Base-by-base conservation (phyloP, 495 filamentous ascomycete genomes). In the Trichoderma parareesei region DNA sequence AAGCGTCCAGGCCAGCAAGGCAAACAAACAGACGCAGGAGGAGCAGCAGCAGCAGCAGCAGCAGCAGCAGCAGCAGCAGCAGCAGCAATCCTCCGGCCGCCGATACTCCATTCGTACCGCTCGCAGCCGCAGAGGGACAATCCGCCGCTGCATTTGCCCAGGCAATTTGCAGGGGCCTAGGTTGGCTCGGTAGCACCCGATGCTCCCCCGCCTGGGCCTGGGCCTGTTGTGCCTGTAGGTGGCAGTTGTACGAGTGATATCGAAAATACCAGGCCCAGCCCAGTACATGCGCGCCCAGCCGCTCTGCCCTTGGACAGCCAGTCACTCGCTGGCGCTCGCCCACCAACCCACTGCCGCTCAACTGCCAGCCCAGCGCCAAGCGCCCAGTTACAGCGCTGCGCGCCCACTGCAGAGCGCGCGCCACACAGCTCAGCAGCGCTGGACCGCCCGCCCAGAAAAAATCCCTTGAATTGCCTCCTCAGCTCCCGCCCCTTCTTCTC, bases 401-500 rank as follows among this genome's bases (percentile, higher is more conserved):
- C 27, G 53, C 53, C 33, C 53, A 57, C 27, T 35, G 53, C 53
- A 37, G 53, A 10, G 53, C 53, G 53, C 53, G 53, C 53, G 53
- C 53, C 53, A 57, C 53, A 27, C 27, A 27, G 27, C 27, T 27
- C 27, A 27, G 27, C 27, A 57, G 53, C 53, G 37, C 53, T 18
- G 4, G 18, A 35, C 49, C 20, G 49, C 49, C 44, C 49, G 49
- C 49, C 18, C 49, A 57, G 18, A 57, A 11, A 11, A 57, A 57
- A 57, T 57, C 20, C 48, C 48, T 33, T 33, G 27, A 27, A 27
- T 27, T 33, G 48, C 48, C 27, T 18, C 18, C 48, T 35, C 53
- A 57, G 53, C 53, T 57, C 53, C 53, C 53, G 27, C 27, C 53
- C 53, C 53, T 41, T 41, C 53, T 37, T 57, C 18, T n/a, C 18